phyloP scores from a whole-genome alignment of 2,329 filamentous ascomycete species.

The Apiospora pterosperma region DNA sequence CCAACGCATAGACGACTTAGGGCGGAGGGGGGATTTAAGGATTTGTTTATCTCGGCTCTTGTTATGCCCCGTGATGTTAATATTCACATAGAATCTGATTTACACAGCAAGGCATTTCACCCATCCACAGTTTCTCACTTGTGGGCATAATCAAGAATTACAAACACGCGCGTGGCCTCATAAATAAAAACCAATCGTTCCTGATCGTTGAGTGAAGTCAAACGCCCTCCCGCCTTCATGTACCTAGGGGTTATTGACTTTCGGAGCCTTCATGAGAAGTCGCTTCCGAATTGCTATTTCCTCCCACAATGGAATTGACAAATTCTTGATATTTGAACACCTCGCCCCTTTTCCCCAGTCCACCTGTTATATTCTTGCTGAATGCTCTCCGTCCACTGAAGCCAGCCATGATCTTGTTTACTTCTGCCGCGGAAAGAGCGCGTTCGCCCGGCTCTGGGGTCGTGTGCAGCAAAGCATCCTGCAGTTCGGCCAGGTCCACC shows the following conservation, averaged over 20 bases:
- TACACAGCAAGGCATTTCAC: neutral
- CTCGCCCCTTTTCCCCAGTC: slow-evolving; percentile 68
- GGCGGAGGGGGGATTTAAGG: neutral
- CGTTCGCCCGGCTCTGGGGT: slow-evolving; percentile 70
- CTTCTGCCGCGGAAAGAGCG: slow-evolving; percentile 65
- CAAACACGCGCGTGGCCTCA: neutral
- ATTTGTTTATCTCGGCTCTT: neutral
- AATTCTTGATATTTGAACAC: slow-evolving; percentile 96
- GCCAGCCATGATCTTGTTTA: slow-evolving; percentile 82
- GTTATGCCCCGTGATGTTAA: neutral
- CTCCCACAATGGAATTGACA: slow-evolving; percentile 65
- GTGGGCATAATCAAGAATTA: neutral
- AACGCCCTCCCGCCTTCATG: neutral
- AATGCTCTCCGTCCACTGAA: slow-evolving; percentile 62
- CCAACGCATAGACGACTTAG: neutral
- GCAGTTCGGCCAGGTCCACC: slow-evolving; percentile 77
- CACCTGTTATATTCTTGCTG: slow-evolving; percentile 38
- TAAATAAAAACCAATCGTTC: neutral
- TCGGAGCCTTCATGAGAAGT: neutral
- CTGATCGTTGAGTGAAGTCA: neutral
- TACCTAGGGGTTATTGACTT: neutral
- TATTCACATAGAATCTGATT: neutral
- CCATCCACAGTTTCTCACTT: neutral
- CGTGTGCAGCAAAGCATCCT: slow-evolving; percentile 79
- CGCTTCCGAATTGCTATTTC: slow-evolving; percentile 28